Base-by-base conservation (phyloP, 345 rosid genomes). In the Jatropha curcas region DNA sequence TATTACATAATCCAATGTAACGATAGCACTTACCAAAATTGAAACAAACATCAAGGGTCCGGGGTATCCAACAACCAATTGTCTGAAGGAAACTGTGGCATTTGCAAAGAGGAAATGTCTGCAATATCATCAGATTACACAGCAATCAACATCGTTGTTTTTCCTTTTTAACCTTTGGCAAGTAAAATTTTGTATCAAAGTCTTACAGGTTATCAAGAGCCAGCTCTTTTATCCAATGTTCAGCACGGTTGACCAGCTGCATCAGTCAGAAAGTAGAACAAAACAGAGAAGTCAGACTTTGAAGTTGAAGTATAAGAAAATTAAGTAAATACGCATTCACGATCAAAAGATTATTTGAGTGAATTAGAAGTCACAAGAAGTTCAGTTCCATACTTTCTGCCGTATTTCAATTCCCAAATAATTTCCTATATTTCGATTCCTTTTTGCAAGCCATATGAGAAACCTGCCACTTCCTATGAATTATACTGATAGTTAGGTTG, bases 381-480 rank as follows among this genome's bases (percentile, higher is more conserved):
- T 64, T 68, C 16, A 46, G 53, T 76, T 71, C 77, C 89, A 60
- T 92, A 94, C 98, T 83, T 89, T 89, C 75, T 79, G 78, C 68
- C 93, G 85, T 77, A 94, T 94, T 79, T 94, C 98, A 65, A 94
- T 76, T 64, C 98, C 98, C 88, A 94, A 82, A 85, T 86, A 92
- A 77, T 94, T 94, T 79, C 79, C 68, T 0, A 87, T 81, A 64
- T 70, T 83, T 55, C 69, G 74, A 67, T 90, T 85, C 67, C 68
- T 79, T 70, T 88, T 90, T 1, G 95, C 98, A 63, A 88, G 97
- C 97, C 95, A 94, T 46, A 90, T 68, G 71, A 92, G 90, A 85
- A 90, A 90, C 84, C 98, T 89, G 62, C 98, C 98, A 71, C 97
- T 94, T 69, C 98, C 98, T 92, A 88, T 62, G 24, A 71, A 61